Base-by-base conservation (phyloP, 1,284 basidiomycete genomes). In the Rhizoctonia solani region DNA sequence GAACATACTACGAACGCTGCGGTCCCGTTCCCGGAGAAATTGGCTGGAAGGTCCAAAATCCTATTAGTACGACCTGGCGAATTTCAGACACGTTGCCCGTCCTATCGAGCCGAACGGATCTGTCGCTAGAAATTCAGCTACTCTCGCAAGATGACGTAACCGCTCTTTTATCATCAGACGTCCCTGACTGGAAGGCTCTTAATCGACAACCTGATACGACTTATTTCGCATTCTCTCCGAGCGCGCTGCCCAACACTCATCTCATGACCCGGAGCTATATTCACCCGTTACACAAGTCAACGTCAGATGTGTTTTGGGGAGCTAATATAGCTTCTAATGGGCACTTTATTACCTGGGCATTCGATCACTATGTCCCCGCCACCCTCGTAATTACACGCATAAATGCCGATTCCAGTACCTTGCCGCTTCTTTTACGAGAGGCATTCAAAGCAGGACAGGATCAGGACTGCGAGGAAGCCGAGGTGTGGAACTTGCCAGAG, bases 311-410 rank as follows among this genome's bases (percentile, higher is more conserved):
- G 4, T 13, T 13, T 25, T 50, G 47, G 47, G 47, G 47, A 50
- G 47, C 47, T 8, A 5, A 25, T 25, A 25, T 25, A 6, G 3
- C 86, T 81, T 69, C 83, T 82, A 39, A 82, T 81, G 4, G 87
- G 85, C 84, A 81, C 81, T 69, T 23, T 50, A 53, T 46, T 16
- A 46, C 14, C 73, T 85, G 39, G 83, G 85, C 55, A 69, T 79
- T 39, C 37, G 58, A 32, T 73, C 72, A 1, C 74, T 77, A 1
- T 74, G 74, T 50, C 13, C 11, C 21, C 23, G 69, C 75, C 41
- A 80, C 78, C 3, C 75, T 88, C n/a, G 76, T 83, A 9, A 75
- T 87, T 16, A 86, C 84, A 6, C 80, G 85, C 2, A 44, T 88
- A 5, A 77, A 80, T 13, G 78, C 78, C n/a, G 47, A 50, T 4